Base-by-base conservation (phyloP, 1,139 yeast species). In the Casaregolazyma suthepensis region DNA sequence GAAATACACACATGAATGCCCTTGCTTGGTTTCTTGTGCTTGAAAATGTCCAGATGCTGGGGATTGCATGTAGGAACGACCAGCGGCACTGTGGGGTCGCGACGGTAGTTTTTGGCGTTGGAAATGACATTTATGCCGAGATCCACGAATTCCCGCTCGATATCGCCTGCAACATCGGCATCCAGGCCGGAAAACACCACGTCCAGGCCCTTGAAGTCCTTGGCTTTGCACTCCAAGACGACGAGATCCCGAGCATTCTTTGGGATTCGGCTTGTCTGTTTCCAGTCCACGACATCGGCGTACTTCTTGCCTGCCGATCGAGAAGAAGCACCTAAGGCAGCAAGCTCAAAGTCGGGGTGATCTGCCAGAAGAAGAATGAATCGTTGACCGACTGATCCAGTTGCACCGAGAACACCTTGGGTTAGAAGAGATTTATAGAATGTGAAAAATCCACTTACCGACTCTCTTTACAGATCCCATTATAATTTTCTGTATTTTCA, bases 381-480 rank as follows among this genome's bases (percentile, higher is more conserved):
- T 65, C 99, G 80, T 73, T 93, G 99, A 53, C 99, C 99, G 47
- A 93, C 99, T 45, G 96, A 85, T 51, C 98, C 99, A 20, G 98
- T 91, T 62, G 98, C 98, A 52, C 99, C 99, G 60, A 93, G 77
- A 63, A 93, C 96, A 74, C 99, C 99, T 38, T 35, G 22, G 65
- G 44, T 45, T 43, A 51, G 52, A 12, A 18, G 18, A 12, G 40
- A 13, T 13, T 7, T 35, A 7, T 2, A 35, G 9, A 35, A 6
- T 10, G 31, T 10, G 3, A 15, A 17, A 42, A 9, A 7, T n/a
- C 7, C 15, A 43, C 52, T 18, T 45, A 50, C 53, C 53, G 31
- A 53, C 52, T 52, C 47, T 47, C 44, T 47, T 47, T 37, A 23
- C 17, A 20, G 40, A 43, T 2, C 13, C 38, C 50, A 47, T 47